Base-by-base conservation (phyloP, 1,284 basidiomycete genomes). In the Leccinum griseonigrum region DNA sequence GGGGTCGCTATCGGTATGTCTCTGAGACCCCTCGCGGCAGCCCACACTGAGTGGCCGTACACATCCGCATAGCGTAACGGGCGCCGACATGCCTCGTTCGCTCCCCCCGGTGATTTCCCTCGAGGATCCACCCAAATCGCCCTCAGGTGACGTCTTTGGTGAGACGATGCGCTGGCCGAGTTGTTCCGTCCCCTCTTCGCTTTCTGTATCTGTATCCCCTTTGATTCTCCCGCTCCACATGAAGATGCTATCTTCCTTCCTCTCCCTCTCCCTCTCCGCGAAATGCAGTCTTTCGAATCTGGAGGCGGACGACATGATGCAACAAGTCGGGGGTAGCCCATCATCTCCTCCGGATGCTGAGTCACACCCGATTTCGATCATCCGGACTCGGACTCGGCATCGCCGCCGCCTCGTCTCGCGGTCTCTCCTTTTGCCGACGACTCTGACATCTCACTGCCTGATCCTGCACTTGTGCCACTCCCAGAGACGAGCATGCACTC, bases 211-310 rank as follows among this genome's bases (percentile, higher is more conserved):
- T 11, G 75, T 56, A 36, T 65, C 69, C 3, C 74, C 1, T 92
- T 88, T 66, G 84, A 86, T 61, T 79, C 84, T 0, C 88, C 87
- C 3, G 74, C 79, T 4, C 79, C 82, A 58, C 71, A 90, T 89
- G 72, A 78, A n/a, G 71, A 76, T 1, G 61, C 74, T 1, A 13
- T 65, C 4, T 61, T 73, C 73, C 57, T 79, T 75, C 68, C 76
- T 77, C 65, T 81, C 1, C 81, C 83, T 1, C 84, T 82, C 3
- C 77, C 79, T 46, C 71, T 92, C 40, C 85, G 90, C 18, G 88
- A 88, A 71, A 88, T 92, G 85, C 89, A 92, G 66, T 90, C 88
- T 0, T 93, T 92, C 68, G 91, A 93, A 67, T 91, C 88, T 3
- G 86, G 85, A 0, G 31, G 88, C 75, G 3, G 75, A 76, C 32